These are phyloP conservation scores for Passiflora organensis DNA, from an alignment of 345 rosid genomes.

Conservation along the genomic window DNA sequence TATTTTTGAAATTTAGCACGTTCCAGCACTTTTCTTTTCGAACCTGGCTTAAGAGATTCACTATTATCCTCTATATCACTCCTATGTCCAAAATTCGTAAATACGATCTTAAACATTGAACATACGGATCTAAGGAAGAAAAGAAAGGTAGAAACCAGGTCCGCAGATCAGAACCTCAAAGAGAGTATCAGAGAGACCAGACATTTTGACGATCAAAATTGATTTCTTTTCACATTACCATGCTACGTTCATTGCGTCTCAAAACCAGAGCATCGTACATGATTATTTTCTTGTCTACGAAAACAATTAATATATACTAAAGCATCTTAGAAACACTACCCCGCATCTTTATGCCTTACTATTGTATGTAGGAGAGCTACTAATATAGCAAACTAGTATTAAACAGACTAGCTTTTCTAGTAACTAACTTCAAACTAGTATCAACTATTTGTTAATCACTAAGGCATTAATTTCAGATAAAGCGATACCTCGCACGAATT, in stretches of 20 bases:
- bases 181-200: not conserved
- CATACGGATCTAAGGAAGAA: not conserved
- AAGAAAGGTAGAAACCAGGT: conserved; percentile 4
- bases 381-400: not conserved
- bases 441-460: not conserved
- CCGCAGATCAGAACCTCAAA: not conserved
- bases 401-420: too few relatives aligned
- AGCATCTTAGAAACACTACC: too few relatives aligned
- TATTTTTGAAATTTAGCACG: too few relatives aligned
- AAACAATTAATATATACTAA: too few relatives aligned
- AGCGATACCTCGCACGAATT: conserved; percentile 85
- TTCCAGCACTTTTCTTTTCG: too few relatives aligned
- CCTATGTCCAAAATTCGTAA: too few relatives aligned
- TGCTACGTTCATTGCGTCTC: not conserved
- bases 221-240: conserved; percentile 1
- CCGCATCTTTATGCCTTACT: too few relatives aligned
- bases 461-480: not conserved
- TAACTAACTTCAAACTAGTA: not conserved
- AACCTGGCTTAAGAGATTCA: too few relatives aligned
- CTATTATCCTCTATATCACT: too few relatives aligned
- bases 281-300: too few relatives aligned
- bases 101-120: not conserved
- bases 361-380: too few relatives aligned
- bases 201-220: not conserved
- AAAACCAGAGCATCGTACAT: not conserved